phyloP scores from a whole-genome alignment of 257 asterid genomes.

The Solanum paucissectum region DNA sequence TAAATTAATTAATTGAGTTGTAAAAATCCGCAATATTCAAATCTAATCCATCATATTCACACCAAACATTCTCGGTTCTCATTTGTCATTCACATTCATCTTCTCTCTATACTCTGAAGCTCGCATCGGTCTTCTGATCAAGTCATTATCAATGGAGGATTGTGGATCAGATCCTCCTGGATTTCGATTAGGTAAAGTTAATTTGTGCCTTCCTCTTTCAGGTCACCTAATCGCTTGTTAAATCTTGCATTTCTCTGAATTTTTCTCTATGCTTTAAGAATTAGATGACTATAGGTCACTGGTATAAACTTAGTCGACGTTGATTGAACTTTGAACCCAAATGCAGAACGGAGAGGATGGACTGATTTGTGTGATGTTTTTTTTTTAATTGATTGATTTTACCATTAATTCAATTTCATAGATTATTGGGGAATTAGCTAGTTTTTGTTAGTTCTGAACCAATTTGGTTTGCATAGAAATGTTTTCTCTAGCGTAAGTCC shows the following conservation, averaged over 20 bases:
- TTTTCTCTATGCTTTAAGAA: neutral
- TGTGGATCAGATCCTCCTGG: conserved; percentile 47
- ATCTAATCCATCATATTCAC: conserved; percentile 5
- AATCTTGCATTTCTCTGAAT: neutral
- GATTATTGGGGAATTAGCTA: neutral
- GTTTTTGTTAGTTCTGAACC: neutral
- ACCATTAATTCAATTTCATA: neutral
- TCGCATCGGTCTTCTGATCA: conserved; percentile 4
- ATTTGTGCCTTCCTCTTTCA: neutral
- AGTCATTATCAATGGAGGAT: conserved; percentile 36
- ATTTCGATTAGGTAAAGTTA: conserved; percentile 39
- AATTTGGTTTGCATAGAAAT: neutral
- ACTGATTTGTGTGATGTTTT: neutral
- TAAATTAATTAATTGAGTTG: neutral
- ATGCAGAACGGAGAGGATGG: neutral
- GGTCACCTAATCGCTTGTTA: neutral
- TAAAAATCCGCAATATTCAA: neutral
- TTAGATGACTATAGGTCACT: neutral
- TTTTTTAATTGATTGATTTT: neutral
- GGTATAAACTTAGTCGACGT: neutral
- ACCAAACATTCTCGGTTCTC: neutral
- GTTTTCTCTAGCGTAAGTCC: neutral
- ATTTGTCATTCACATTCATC: conserved; percentile 5
- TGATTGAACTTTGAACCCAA: neutral
- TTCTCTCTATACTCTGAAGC: neutral